These are phyloP conservation scores for Ceratobasidium sp. DNA, from an alignment of 1,284 basidiomycete species.

Conservation along the genomic window DNA sequence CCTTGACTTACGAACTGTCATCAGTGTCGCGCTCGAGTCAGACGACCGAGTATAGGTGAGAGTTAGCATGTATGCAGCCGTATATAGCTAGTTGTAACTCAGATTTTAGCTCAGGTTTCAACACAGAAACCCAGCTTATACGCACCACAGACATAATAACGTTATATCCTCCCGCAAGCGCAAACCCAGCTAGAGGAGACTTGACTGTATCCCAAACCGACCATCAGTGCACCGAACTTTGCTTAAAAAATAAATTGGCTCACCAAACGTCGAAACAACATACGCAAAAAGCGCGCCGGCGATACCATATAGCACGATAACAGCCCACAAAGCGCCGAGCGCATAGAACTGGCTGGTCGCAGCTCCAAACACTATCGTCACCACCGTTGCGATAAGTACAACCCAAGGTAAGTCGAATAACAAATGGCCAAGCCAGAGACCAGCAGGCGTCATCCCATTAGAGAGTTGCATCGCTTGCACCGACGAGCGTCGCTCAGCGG, in stretches of 20 bases:
- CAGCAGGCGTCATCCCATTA: constrained; percentile 79
- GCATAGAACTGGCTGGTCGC: constrained; percentile 75
- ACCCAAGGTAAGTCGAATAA: constrained; percentile 77
- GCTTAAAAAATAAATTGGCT: no score
- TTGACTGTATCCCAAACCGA: constrained; percentile 54
- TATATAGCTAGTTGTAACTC: constrained; percentile 69
- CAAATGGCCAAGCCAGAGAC: constrained; percentile 84
- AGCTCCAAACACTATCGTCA: constrained; percentile 72
- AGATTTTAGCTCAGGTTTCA: neutral
- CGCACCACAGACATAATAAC: constrained; percentile 72
- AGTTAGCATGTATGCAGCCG: constrained; percentile 74
- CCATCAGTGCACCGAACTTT: neutral
- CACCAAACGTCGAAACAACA: constrained; percentile 69
- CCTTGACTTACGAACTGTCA: constrained; percentile 66
- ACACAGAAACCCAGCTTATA: constrained; percentile 54
- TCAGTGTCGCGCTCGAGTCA: constrained; percentile 67
- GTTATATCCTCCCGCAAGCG: constrained; percentile 79
- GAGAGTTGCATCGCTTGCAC: constrained; percentile 84
- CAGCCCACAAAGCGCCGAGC: constrained; percentile 77
- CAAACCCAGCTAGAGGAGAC: constrained; percentile 81
- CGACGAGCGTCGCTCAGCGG: constrained; percentile 72
- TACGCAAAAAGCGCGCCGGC: constrained; percentile 77
- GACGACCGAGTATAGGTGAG: constrained; percentile 77
- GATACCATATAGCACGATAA: constrained; percentile 78
- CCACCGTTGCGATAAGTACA: constrained; percentile 69